Evolutionary conservation across 2,329 filamentous ascomycete genomes (phyloP).

Genomic region (Metarhizium sp.): DNA sequence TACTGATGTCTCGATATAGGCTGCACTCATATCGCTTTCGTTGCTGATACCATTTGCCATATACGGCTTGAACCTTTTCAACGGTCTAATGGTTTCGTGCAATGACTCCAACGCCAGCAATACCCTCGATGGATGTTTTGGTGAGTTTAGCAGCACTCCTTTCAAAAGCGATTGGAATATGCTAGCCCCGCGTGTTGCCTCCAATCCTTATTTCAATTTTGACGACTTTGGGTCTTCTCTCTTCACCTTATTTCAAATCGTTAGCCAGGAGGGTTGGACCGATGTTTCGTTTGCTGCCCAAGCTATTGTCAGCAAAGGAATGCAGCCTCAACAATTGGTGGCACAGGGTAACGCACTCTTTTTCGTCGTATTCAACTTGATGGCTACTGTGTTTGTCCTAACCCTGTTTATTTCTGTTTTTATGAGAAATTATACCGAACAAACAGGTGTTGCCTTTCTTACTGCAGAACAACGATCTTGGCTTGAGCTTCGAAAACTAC

Average conservation of each 20-base stretch:
- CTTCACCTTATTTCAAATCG: conserved; percentile 97
- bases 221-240: conserved; percentile 90
- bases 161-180: conserved; percentile 69
- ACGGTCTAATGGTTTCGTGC: conserved; percentile 68
- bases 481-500: conserved; percentile 85
- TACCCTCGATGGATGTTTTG: conserved; percentile 65
- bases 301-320: conserved; percentile 66
- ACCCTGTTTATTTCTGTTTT: conserved; percentile 98
- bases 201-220: conserved; percentile 82
- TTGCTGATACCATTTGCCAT: conserved; percentile 94
- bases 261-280: conserved; percentile 96
- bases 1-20: conserved; percentile 27
- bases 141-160: conserved; percentile 69
- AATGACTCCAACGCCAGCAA: conserved; percentile 54
- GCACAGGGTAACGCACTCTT: conserved; percentile 84
- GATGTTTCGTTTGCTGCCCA: conserved; percentile 84
- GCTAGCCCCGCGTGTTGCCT: conserved; percentile 69
- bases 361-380: conserved; percentile 91
- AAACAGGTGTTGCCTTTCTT: conserved; percentile 92
- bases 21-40: conserved; percentile 88
- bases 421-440: conserved; percentile 99
- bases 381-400: conserved; percentile 92
- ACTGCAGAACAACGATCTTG: conserved; percentile 94
- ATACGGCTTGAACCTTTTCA: conserved; percentile 89
- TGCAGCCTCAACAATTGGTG: conserved; percentile 60